phyloP scores from a whole-genome alignment of 2,329 filamentous ascomycete genomes.

The Incumbomyces delicatus region DNA sequence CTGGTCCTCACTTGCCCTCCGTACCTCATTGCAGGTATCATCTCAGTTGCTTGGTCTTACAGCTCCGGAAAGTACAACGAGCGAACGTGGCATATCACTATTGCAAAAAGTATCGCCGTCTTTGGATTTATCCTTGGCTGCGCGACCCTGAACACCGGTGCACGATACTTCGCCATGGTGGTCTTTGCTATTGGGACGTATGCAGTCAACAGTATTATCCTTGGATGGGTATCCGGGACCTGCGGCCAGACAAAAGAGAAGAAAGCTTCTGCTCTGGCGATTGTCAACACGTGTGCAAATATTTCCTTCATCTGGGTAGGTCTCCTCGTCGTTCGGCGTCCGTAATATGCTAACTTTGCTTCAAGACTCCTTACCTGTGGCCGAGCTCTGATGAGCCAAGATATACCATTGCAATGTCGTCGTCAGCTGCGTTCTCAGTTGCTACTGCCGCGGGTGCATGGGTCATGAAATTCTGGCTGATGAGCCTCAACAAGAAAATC shows the following conservation, averaged over 20 bases:
- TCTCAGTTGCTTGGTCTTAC: slow-evolving; percentile 17
- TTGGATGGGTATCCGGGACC: slow-evolving; percentile 34
- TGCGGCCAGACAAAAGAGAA: slow-evolving; percentile 35
- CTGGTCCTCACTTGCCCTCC: slow-evolving; percentile 53
- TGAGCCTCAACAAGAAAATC: slow-evolving; percentile 7
- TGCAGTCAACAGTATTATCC: slow-evolving; percentile 32
- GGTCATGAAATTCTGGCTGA: slow-evolving; percentile 11
- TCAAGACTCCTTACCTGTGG: slow-evolving; percentile 9
- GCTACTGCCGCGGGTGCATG: slow-evolving; percentile 7
- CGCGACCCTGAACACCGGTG: slow-evolving; percentile 22
- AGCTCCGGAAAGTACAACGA: slow-evolving; percentile 19
- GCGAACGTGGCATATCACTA: slow-evolving; percentile 25
- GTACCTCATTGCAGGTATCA: slow-evolving; percentile 25
- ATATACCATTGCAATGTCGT: slow-evolving; percentile 14
- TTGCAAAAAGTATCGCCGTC: slow-evolving; percentile 18
- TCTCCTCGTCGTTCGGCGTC: background rate
- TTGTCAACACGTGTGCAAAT: slow-evolving; percentile 35
- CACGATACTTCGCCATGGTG: slow-evolving; percentile 25
- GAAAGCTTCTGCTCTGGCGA: slow-evolving; percentile 32
- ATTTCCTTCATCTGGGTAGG: slow-evolving; percentile 9
- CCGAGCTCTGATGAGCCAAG: slow-evolving; percentile 10
- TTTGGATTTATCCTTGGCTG: slow-evolving; percentile 25
- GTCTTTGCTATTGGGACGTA: slow-evolving; percentile 27
- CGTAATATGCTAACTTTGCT: background rate
- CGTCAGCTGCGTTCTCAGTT: slow-evolving; percentile 10